Evolutionary conservation across 176 grass and related monocot species (phyloP).

Genomic region (Areca catechu): DNA sequence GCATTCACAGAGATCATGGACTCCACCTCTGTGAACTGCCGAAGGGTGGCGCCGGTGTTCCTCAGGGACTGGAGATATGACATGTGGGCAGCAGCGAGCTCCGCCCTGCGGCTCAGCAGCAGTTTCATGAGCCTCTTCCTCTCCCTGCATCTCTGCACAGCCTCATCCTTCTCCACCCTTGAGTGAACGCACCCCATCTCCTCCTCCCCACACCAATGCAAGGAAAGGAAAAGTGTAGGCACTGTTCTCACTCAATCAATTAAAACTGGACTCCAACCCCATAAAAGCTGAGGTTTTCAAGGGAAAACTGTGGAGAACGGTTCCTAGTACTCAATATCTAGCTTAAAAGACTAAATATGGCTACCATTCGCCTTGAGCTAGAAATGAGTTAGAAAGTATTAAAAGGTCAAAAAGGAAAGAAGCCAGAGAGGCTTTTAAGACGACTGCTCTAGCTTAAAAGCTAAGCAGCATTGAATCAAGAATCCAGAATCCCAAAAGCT

Average conservation of each 20-base stretch:
- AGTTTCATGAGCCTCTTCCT: conserved; percentile 86
- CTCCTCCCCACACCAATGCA: conserved; percentile 15
- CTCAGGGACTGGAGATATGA: conserved; percentile 71
- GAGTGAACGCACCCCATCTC: conserved; percentile 77
- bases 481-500: background rate
- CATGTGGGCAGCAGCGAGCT: conserved; percentile 57
- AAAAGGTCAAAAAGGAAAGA: background rate
- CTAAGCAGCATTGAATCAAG: background rate
- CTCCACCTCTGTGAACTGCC: conserved; percentile 74
- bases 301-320: no score
- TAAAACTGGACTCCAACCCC: background rate
- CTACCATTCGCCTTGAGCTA: no score
- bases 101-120: conserved; percentile 45
- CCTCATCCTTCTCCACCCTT: conserved; percentile 76
- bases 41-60: conserved; percentile 79
- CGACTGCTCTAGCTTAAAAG: conserved; percentile 1
- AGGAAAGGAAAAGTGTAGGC: background rate
- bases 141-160: conserved; percentile 72
- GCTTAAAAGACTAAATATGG: no score
- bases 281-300: no score
- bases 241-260: background rate
- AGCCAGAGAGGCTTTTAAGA: background rate
- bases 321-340: no score
- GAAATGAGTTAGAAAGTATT: background rate
- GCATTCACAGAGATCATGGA: conserved; percentile 28